Conservation (phyloP, 805 yeast genomes). For the Citeromyces matritensis region DNA sequence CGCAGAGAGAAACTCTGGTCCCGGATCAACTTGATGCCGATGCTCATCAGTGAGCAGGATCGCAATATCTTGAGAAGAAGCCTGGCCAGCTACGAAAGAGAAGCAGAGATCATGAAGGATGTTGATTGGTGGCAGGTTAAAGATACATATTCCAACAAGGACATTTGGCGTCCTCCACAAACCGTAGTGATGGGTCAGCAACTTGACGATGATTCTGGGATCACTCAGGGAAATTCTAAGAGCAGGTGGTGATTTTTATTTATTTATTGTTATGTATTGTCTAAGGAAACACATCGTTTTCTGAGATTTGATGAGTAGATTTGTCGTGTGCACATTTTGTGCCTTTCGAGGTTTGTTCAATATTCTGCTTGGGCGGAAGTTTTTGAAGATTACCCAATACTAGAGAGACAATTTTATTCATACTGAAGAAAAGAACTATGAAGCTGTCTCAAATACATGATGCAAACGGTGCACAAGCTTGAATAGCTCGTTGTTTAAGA, state of each 20-base stretch:
- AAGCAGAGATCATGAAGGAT: slow-evolving; percentile 49
- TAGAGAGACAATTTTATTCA: no score
- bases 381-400: no score
- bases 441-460: no score
- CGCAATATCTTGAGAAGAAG: slow-evolving; percentile 64
- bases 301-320: no score
- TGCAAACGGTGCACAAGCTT: no score
- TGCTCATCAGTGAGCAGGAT: slow-evolving; percentile 71
- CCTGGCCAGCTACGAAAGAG: slow-evolving; percentile 50
- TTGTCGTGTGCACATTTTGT: no score
- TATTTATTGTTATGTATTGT: neutral
- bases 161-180: slow-evolving; percentile 19
- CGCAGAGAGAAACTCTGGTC: slow-evolving; percentile 69
- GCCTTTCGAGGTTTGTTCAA: no score
- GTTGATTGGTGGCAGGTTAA: slow-evolving; percentile 50
- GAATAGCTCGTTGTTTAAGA: no score
- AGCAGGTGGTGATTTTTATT: slow-evolving; percentile 8
- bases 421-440: no score
- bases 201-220: slow-evolving; percentile 13
- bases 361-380: no score
- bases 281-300: neutral
- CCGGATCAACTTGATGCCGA: slow-evolving; percentile 55
- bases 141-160: slow-evolving; percentile 17
- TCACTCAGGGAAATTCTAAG: slow-evolving; percentile 15
- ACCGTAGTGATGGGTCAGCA: slow-evolving; percentile 18